Conservation (phyloP, 2,329 filamentous ascomycete genomes). For the Xylariomycetidae sp. region DNA sequence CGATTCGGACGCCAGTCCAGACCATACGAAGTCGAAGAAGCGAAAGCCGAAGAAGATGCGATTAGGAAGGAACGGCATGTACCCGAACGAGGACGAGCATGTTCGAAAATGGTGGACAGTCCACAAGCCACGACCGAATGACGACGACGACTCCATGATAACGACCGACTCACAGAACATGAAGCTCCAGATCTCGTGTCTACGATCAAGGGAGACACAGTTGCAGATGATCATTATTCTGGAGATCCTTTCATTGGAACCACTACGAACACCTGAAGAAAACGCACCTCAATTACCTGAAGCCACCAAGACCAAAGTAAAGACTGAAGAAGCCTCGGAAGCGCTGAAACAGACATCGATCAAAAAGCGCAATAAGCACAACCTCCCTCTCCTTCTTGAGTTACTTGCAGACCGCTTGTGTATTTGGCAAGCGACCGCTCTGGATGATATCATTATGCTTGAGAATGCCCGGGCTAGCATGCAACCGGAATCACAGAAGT, state of each 20-base stretch:
- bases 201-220: conserved; percentile 72
- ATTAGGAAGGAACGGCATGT: conserved; percentile 62
- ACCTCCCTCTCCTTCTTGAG: conserved; percentile 61
- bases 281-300: too few species aligned
- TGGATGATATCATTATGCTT: conserved; percentile 48
- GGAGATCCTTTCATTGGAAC: conserved; percentile 67
- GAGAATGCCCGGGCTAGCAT: conserved; percentile 40
- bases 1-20: conserved; percentile 41
- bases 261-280: conserved; percentile 36
- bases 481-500: conserved; percentile 28
- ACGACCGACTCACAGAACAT: conserved; percentile 41
- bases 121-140: conserved; percentile 43
- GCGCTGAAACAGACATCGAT: conserved; percentile 26
- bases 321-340: conserved; percentile 28
- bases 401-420: conserved; percentile 71
- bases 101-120: conserved; percentile 66
- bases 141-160: conserved; percentile 38
- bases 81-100: conserved; percentile 58
- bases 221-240: conserved; percentile 75
- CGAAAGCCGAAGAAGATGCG: conserved; percentile 59
- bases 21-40: conserved; percentile 38
- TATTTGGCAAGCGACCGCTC: conserved; percentile 75
- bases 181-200: conserved; percentile 56
- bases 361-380: conserved; percentile 57
- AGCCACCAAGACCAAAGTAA: conserved; percentile 39